A percentile compares a stretch with the other conserved stretches of the same genome.
Evolutionary conservation across 169 alveolate genomes (phyloP).

Genomic region (Cyclospora cayetanensis): DNA sequence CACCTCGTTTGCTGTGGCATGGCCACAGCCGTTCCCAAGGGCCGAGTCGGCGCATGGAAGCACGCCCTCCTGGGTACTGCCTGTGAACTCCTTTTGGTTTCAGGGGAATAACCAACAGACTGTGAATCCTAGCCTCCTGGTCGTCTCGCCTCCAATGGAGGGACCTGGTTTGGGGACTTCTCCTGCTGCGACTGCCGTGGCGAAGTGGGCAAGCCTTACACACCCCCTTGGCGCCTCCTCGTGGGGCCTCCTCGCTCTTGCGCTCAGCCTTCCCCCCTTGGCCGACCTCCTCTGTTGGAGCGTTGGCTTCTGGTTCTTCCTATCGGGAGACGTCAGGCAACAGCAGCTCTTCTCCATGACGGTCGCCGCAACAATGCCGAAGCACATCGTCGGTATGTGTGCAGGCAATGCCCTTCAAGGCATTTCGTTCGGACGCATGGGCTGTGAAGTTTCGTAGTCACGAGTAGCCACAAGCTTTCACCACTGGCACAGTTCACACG

Average conservation of each 20-base stretch:
- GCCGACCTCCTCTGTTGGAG: conserved; percentile 21
- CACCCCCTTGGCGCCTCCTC: conserved; percentile 30
- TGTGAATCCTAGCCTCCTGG: background rate
- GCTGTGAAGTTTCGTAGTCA: too few species aligned
- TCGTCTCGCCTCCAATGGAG: background rate
- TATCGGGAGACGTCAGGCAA: conserved; percentile 35
- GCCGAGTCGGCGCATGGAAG: background rate
- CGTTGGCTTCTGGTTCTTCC: conserved; percentile 51
- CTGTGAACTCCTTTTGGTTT: conserved; percentile 53
- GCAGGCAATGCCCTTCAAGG: too few species aligned
- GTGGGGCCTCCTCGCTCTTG: conserved; percentile 49
- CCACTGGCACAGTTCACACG: too few species aligned
- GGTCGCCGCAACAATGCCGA: conserved; percentile 59
- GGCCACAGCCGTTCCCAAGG: conserved; percentile 55
- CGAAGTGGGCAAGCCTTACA: conserved; percentile 44
- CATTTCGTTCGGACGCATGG: too few species aligned
- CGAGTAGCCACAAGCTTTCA: too few species aligned
- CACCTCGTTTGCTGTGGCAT: conserved; percentile 22
- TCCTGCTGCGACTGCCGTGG: background rate
- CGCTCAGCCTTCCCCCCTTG: conserved; percentile 29
- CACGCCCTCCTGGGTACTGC: conserved; percentile 4
- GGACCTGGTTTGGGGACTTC: conserved; percentile 17
- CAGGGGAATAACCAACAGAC: background rate
- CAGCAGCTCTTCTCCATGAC: conserved; percentile 62
- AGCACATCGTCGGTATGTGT: conserved; percentile 45